Conservation (phyloP, 2,329 filamentous ascomycete genomes). For the Delphinella strobiligena region DNA sequence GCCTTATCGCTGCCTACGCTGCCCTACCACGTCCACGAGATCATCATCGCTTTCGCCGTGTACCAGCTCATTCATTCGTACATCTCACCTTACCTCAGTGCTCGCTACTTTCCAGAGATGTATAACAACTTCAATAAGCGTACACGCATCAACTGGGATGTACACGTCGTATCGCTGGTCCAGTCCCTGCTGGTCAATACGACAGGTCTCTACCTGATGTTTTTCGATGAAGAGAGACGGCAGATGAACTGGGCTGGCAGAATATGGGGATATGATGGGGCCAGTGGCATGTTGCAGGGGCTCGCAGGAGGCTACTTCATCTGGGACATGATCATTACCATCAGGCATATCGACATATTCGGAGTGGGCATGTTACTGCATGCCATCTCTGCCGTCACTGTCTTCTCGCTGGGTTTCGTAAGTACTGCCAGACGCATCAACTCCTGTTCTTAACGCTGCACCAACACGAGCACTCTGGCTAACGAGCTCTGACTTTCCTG, state of each 20-base stretch:
- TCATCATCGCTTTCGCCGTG: conserved; percentile 51
- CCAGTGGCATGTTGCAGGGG: conserved; percentile 59
- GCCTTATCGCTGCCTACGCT: conserved; percentile 51
- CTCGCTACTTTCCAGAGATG: conserved; percentile 46
- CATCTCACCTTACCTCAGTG: conserved; percentile 56
- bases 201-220: conserved; percentile 64
- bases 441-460: neutral
- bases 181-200: conserved; percentile 62
- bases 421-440: conserved; percentile 24
- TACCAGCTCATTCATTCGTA: conserved; percentile 58
- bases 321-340: conserved; percentile 66
- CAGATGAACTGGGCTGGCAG: conserved; percentile 52
- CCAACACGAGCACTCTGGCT: too few relatives aligned
- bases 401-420: conserved; percentile 72
- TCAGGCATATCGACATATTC: conserved; percentile 57
- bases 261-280: conserved; percentile 66
- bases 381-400: conserved; percentile 58
- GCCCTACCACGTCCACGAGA: conserved; percentile 66
- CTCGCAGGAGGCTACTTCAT: conserved; percentile 73
- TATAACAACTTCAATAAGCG: conserved; percentile 51
- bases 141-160: conserved; percentile 70
- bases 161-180: conserved; percentile 72
- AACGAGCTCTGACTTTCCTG: too few relatives aligned
- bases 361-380: conserved; percentile 67
- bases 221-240: conserved; percentile 53